Evolutionary conservation across 2,329 filamentous ascomycete genomes (phyloP).

Genomic region (Fusarium odoratissimum): DNA sequence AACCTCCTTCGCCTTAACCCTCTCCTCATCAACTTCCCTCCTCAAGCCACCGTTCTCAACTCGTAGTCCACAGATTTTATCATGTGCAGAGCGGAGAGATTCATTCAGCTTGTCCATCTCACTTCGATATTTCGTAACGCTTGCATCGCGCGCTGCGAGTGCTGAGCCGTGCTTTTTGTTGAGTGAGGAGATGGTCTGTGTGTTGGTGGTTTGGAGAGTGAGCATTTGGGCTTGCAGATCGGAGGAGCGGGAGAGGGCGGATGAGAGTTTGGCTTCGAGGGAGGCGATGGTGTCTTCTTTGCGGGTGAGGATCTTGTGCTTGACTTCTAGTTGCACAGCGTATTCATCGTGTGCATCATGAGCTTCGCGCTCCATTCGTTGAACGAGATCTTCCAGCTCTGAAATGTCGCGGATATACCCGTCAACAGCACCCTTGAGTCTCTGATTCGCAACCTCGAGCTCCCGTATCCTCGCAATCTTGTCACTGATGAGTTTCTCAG

Average conservation of each 20-base stretch:
- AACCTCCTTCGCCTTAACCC: slow-evolving; percentile 54
- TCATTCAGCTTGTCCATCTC: slow-evolving; percentile 62
- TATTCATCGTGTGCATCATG: slow-evolving; percentile 47
- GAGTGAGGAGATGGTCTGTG: slow-evolving; percentile 49
- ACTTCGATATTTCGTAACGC: slow-evolving; percentile 59
- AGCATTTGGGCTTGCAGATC: slow-evolving; percentile 55
- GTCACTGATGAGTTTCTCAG: slow-evolving; percentile 50
- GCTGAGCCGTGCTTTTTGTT: slow-evolving; percentile 58
- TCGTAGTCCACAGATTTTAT: slow-evolving; percentile 57
- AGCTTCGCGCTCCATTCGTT: slow-evolving; percentile 57
- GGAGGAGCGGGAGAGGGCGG: slow-evolving; percentile 54
- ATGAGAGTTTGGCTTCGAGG: slow-evolving; percentile 58
- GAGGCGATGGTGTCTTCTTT: slow-evolving; percentile 54
- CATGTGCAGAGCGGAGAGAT: slow-evolving; percentile 60
- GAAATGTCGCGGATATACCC: slow-evolving; percentile 65
- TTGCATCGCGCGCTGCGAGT: slow-evolving; percentile 63
- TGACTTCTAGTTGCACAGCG: slow-evolving; percentile 50
- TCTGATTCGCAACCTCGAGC: slow-evolving; percentile 61
- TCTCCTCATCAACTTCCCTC: slow-evolving; percentile 52
- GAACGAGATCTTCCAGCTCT: slow-evolving; percentile 64
- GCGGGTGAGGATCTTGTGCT: slow-evolving; percentile 50
- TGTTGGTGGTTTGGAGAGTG: slow-evolving; percentile 51
- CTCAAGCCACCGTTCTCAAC: slow-evolving; percentile 59
- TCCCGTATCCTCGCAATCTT: slow-evolving; percentile 57
- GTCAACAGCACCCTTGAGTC: slow-evolving; percentile 63